Percentiles rank a stretch among this genome's conserved stretches.
These are phyloP conservation scores for Annulohypoxylon bovei DNA, from an alignment of 495 filamentous ascomycete species.

Conservation along the genomic window DNA sequence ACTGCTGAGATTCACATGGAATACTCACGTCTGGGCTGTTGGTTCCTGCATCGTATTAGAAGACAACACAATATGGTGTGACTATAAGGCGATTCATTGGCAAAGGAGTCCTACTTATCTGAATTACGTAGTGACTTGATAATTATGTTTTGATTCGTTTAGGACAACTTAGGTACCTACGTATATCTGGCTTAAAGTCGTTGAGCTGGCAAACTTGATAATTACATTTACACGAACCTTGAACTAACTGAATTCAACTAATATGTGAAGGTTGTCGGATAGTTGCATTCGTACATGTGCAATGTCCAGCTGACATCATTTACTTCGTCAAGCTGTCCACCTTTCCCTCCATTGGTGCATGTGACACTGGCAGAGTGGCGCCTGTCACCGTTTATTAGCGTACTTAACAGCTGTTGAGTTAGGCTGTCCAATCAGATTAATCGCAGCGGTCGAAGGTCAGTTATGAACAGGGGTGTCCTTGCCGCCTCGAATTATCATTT, in stretches of 20 bases:
- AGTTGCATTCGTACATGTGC: slow-evolving; percentile 34
- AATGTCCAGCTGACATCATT: slow-evolving; percentile 45
- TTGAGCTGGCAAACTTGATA: not conserved
- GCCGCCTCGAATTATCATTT: slow-evolving; percentile 35
- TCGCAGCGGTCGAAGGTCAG: slow-evolving; percentile 14
- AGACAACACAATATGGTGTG: slow-evolving; percentile 11
- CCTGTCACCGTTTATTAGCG: slow-evolving; percentile 17
- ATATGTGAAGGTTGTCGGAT: not conserved
- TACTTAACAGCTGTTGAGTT: slow-evolving; percentile 35
- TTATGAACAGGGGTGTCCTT: slow-evolving; percentile 29
- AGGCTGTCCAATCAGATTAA: slow-evolving; percentile 7
- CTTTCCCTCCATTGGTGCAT: slow-evolving; percentile 41
- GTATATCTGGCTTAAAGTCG: not conserved
- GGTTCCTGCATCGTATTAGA: slow-evolving; percentile 7
- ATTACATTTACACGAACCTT: not conserved
- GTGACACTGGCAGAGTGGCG: slow-evolving; percentile 44
- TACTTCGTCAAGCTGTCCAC: slow-evolving; percentile 17
- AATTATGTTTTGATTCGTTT: not conserved
- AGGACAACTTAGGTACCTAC: not conserved
- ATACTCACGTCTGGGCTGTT: not conserved
- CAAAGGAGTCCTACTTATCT: not conserved
- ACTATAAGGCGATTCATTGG: not conserved
- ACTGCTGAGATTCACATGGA: slow-evolving; percentile 1
- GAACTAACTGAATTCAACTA: not conserved
- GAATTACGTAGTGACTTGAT: not conserved